Evolutionary conservation across 179 eudicot species (phyloP), one percentile per base, ranked within the genome.

Genomic region (Nepenthes alata): DNA sequence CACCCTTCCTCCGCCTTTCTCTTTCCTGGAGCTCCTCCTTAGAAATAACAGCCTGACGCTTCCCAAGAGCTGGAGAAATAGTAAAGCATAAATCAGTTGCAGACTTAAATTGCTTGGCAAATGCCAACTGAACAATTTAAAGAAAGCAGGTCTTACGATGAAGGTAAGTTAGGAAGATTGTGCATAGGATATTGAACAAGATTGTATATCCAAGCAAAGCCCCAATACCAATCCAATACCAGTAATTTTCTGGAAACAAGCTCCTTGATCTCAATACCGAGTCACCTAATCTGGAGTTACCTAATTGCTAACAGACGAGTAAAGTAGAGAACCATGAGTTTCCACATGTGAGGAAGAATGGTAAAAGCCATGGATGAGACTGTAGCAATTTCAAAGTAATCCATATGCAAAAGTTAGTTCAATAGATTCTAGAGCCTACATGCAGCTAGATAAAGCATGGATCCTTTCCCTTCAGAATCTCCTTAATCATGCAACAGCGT

Each of bases 181-280:
- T 88, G 70, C 85, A 88, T 57, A 91, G 82, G 55, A 84, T 47
- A 61, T 88, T 91, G 82, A 91, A 82, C 65, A 91, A 59, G 67
- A 82, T 16, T 45, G 77, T 77, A 68, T 88, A 91, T 69, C 94
- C 97, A 49, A 76, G 78, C 85, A 91, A 63, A 64, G 84, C 96
- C 56, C 88, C 94, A 54, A 88, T 69, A 57, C 97, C 97, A 59
- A 91, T 82, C 93, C 93, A 91, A 65, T 91, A 91, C 96, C 97
- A 91, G 73, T 88, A 91, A 61, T 78, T 80, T 74, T 91, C 87
- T 47, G 84, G 75, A 69, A 80, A 88, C 69, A 91, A 69, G 75
- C 87, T 78, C 61, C 94, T 76, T 37, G 88, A 67, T 71, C 69
- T 83, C 67, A 90, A 78, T 67, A 87, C 70, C 36, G 76, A 81